Percentiles rank a stretch among this genome's conserved stretches.
These are phyloP conservation scores for Lyophyllum decastes DNA, from an alignment of 768 basidiomycete species.

Conservation along the genomic window DNA sequence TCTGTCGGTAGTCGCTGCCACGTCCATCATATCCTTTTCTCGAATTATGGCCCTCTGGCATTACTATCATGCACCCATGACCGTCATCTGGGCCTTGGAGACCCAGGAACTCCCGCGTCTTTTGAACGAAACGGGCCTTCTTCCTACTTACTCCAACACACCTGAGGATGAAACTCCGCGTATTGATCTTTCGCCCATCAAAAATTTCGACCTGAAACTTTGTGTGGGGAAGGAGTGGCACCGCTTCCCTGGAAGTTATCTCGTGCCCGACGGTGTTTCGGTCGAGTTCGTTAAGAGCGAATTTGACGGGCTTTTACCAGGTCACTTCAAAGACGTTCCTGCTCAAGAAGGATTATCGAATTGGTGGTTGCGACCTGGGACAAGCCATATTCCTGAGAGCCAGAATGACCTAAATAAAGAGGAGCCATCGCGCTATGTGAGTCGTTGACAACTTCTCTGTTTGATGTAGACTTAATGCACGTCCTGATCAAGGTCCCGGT, in stretches of 20 bases:
- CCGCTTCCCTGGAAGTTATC: constrained; percentile 88
- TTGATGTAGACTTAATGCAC: constrained; percentile 1
- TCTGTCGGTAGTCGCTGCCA: constrained; percentile 62
- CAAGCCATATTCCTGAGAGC: constrained; percentile 56
- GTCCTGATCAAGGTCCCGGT: constrained; percentile 56
- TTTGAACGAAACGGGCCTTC: constrained; percentile 69
- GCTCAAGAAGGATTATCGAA: constrained; percentile 21
- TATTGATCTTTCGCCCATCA: constrained; percentile 70
- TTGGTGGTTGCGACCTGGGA: constrained; percentile 65
- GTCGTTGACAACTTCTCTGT: constrained; percentile 12
- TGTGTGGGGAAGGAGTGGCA: constrained; percentile 97
- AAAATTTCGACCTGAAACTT: constrained; percentile 68
- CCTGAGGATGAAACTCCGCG: constrained; percentile 45
- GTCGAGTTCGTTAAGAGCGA: constrained; percentile 92
- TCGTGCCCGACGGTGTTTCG: constrained; percentile 79
- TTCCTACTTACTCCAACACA: constrained; percentile 45
- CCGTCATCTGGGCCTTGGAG: constrained; percentile 71
- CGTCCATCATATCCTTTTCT: constrained; percentile 71
- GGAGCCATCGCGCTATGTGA: constrained; percentile 75
- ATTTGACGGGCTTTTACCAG: constrained; percentile 87
- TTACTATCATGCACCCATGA: constrained; percentile 91
- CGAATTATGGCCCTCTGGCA: constrained; percentile 81
- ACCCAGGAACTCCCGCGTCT: constrained; percentile 78
- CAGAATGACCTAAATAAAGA: constrained; percentile 91
- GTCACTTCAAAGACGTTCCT: constrained; percentile 63